Percentiles rank a stretch among this genome's conserved stretches.
Conservation (phyloP, 1,139 yeast genomes). For the Pichia sp. region DNA sequence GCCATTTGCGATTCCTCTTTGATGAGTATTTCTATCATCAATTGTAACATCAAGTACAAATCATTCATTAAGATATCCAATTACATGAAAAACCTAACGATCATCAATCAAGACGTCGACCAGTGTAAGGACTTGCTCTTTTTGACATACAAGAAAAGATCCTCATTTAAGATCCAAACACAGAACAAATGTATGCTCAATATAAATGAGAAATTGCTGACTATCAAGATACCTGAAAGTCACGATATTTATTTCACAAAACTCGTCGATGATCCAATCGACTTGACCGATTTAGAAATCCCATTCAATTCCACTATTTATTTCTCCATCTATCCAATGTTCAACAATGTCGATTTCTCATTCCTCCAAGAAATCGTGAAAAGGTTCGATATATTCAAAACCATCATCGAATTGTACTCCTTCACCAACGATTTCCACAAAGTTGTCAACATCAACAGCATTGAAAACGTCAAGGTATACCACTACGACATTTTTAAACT, state of each 20-base stretch:
- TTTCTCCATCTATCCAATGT: constrained; percentile 12
- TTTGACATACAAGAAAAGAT: constrained; percentile 9
- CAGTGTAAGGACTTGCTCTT: constrained; percentile 21
- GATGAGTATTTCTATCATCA: constrained; percentile 13
- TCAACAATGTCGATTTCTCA: constrained; percentile 3
- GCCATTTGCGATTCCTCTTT: constrained; percentile 7
- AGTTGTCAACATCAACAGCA: background rate
- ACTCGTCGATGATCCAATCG: background rate
- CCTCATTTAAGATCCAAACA: background rate
- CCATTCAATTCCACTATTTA: constrained; percentile 6
- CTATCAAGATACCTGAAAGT: constrained; percentile 5
- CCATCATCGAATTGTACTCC: constrained; percentile 10
- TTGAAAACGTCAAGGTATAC: constrained; percentile 1
- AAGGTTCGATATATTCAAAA: background rate
- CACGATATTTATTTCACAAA: constrained; percentile 7
- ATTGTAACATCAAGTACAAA: constrained; percentile 23
- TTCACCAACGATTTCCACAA: constrained; percentile 7
- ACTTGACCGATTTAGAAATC: constrained; percentile 1
- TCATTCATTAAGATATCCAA: constrained; percentile 19
- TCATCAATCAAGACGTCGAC: constrained; percentile 20
- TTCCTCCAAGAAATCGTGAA: background rate
- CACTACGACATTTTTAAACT: constrained; percentile 5
- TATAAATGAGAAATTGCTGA: constrained; percentile 9
- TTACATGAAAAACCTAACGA: constrained; percentile 18
- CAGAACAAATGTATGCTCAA: constrained; percentile 3